Evolutionary conservation across 1,284 basidiomycete species (phyloP).

Genomic region (Ceratobasidium sp.): DNA sequence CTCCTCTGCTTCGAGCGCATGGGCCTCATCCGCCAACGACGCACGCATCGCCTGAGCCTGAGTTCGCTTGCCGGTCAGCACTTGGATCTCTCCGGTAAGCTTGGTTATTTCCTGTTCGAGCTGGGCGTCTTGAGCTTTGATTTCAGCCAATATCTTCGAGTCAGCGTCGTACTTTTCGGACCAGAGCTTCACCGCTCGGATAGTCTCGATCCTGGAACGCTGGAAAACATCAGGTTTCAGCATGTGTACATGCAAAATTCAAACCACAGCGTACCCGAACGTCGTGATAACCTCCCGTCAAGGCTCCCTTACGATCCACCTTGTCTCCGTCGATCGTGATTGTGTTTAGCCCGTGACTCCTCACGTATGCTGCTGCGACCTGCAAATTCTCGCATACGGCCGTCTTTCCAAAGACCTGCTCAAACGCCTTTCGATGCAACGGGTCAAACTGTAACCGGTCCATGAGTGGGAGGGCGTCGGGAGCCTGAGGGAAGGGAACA

Average conservation of each 20-base stretch:
- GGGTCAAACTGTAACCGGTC: slow-evolving; percentile 87
- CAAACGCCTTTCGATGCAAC: slow-evolving; percentile 84
- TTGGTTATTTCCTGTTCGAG: slow-evolving; percentile 92
- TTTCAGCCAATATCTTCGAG: slow-evolving; percentile 75
- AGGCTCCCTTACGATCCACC: slow-evolving; percentile 94
- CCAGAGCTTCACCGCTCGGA: slow-evolving; percentile 86
- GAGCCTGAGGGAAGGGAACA: slow-evolving; percentile 76
- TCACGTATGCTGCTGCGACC: slow-evolving; percentile 94
- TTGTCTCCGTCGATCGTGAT: slow-evolving; percentile 99
- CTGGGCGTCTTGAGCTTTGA: slow-evolving; percentile 76
- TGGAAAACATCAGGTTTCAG: slow-evolving; percentile 13
- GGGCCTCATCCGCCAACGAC: slow-evolving; percentile 75
- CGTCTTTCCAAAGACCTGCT: slow-evolving; percentile 98
- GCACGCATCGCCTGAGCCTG: slow-evolving; percentile 80
- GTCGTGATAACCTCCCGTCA: slow-evolving; percentile 98
- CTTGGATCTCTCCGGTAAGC: slow-evolving; percentile 80
- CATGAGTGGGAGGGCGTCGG: slow-evolving; percentile 90
- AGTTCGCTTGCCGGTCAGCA: slow-evolving; percentile 77
- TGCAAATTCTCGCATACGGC: slow-evolving; percentile 95
- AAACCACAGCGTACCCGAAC: slow-evolving; percentile 63
- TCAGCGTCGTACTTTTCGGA: slow-evolving; percentile 79
- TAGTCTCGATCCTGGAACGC: slow-evolving; percentile 89
- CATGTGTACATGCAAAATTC: not conserved
- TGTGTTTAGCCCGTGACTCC: slow-evolving; percentile 94
- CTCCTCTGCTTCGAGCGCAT: slow-evolving; percentile 75